phyloP scores from a whole-genome alignment of 305 asterid genomes.

The Fraxinus platypoda region DNA sequence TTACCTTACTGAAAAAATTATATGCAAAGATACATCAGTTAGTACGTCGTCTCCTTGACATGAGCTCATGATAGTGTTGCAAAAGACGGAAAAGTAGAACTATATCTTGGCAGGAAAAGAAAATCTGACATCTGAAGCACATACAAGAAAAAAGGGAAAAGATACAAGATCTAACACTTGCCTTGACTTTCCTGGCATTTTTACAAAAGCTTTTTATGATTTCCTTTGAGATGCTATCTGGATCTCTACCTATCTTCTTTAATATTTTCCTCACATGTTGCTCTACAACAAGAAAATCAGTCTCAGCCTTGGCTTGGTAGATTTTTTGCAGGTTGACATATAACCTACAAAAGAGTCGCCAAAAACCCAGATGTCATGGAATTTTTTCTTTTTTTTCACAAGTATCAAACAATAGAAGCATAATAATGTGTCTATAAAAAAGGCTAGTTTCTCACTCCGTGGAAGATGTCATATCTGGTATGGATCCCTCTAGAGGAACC shows the following conservation, averaged over 20 bases:
- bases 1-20: background rate
- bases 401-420: background rate
- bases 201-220: conserved; percentile 78
- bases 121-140: background rate
- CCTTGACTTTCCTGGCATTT: conserved; percentile 89
- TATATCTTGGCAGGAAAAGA: background rate
- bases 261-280: conserved; percentile 55
- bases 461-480: conserved; percentile 98
- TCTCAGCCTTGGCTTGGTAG: conserved; percentile 95
- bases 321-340: conserved; percentile 78
- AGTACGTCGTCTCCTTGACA: background rate
- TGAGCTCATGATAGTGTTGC: background rate
- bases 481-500: conserved; percentile 93
- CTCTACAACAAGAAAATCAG: conserved; percentile 77
- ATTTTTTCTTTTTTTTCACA: background rate
- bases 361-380: conserved; percentile 14
- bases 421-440: conserved; percentile 19
- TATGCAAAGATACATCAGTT: background rate
- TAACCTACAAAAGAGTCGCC: conserved; percentile 47
- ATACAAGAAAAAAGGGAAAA: background rate
- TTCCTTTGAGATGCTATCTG: conserved; percentile 72
- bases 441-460: conserved; percentile 70
- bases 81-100: background rate
- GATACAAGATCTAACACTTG: conserved; percentile 26
- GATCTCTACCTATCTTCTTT: conserved; percentile 83